phyloP scores from a whole-genome alignment of 179 eudicot genomes.

The Spinacia oleracea region DNA sequence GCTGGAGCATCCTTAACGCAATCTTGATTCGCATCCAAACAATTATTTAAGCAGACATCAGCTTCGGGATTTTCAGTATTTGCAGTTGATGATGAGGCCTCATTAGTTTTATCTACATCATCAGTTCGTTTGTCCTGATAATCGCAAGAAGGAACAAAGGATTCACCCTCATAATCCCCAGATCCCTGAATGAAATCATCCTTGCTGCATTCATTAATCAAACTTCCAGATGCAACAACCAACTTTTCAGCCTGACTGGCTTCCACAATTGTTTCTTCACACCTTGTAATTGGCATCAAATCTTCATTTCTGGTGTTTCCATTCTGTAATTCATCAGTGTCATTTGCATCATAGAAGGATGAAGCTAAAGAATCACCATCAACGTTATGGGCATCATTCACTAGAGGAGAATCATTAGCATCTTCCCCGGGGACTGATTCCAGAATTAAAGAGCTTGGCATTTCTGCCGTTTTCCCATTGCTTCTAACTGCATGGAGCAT shows the following conservation, averaged over 20 bases:
- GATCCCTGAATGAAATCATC: slow-evolving; percentile 21
- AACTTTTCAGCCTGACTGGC: slow-evolving; percentile 18
- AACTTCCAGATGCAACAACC: slow-evolving; percentile 17
- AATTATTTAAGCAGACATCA: slow-evolving; percentile 21
- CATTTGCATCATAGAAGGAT: slow-evolving; percentile 36
- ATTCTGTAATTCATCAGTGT: slow-evolving; percentile 28
- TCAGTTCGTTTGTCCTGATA: slow-evolving; percentile 21
- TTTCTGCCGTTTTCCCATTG: slow-evolving; percentile 10
- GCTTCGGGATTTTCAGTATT: slow-evolving; percentile 11
- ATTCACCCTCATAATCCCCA: slow-evolving; percentile 27
- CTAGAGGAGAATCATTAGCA: slow-evolving; percentile 21
- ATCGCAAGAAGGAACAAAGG: slow-evolving; percentile 11
- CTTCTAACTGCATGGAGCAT: slow-evolving; percentile 26
- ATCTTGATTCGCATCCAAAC: background rate
- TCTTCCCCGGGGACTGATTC: slow-evolving; percentile 25
- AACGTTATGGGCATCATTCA: slow-evolving; percentile 17
- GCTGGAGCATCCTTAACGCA: slow-evolving; percentile 10
- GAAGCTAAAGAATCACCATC: slow-evolving; percentile 34
- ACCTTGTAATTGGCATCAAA: slow-evolving; percentile 4
- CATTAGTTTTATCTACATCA: slow-evolving; percentile 14
- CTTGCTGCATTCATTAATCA: slow-evolving; percentile 15
- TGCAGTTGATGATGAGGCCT: slow-evolving; percentile 24
- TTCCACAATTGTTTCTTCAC: slow-evolving; percentile 10
- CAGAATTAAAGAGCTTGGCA: slow-evolving; percentile 20
- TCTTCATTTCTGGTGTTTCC: slow-evolving; percentile 19